phyloP scores from a whole-genome alignment of 2,329 filamentous ascomycete genomes.

The Claviceps sorghi region DNA sequence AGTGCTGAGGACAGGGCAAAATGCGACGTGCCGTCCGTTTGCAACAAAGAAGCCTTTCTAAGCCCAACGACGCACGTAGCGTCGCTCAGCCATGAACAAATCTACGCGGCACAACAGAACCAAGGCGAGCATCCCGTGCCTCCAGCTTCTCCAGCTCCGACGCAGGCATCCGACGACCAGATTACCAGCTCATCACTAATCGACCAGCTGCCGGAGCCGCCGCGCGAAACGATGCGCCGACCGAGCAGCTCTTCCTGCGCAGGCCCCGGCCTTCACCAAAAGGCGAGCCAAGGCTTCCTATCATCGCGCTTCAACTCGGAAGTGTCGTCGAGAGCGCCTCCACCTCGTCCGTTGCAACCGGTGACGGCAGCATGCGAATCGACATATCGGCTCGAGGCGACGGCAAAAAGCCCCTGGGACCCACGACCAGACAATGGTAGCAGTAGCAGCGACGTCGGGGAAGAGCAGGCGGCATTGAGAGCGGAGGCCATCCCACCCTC shows the following conservation, averaged over 20 bases:
- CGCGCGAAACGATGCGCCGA: not conserved
- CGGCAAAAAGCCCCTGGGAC: constrained; percentile 11
- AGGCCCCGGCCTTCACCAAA: not conserved
- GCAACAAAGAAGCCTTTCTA: not conserved
- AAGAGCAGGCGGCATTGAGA: constrained; percentile 3
- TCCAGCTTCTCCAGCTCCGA: not conserved
- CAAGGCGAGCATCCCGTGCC: constrained; percentile 6
- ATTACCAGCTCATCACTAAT: constrained; percentile 2
- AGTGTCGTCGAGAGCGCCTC: constrained; percentile 9
- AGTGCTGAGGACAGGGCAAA: not conserved
- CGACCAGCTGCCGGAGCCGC: constrained; percentile 3
- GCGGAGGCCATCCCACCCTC: constrained; percentile 6
- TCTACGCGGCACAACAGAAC: not conserved
- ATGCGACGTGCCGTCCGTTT: not conserved
- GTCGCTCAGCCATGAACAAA: not conserved
- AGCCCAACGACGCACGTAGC: not conserved
- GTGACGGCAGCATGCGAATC: constrained; percentile 11
- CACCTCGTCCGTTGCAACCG: constrained; percentile 11
- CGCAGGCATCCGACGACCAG: not conserved
- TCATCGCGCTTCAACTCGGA: constrained; percentile 12
- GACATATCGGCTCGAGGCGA: constrained; percentile 5
- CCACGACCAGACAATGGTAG: constrained; percentile 6
- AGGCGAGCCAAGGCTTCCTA: constrained; percentile 9
- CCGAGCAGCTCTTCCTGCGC: constrained; percentile 1
- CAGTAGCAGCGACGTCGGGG: constrained; percentile 5